Percentiles rank a stretch among this genome's conserved stretches.
Evolutionary conservation across 371 early-diverging fungal genomes (phyloP).

Genomic region (Syncephalastrum contaminatum): DNA sequence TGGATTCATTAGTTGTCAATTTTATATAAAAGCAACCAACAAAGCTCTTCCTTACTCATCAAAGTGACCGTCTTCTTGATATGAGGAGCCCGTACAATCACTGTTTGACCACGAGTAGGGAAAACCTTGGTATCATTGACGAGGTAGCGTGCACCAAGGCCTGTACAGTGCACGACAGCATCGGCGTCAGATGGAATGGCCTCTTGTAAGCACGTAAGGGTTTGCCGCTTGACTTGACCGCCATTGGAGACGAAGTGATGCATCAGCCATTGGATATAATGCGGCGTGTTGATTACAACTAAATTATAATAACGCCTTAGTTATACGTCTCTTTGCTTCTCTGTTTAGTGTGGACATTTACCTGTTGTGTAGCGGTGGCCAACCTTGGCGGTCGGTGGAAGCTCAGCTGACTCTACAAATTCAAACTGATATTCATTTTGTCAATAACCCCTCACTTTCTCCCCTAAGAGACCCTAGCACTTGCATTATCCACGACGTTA

Average conservation of each 20-base stretch:
- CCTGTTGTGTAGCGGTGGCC: slow-evolving; percentile 58
- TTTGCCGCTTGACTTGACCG: slow-evolving; percentile 43
- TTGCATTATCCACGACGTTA: slow-evolving; percentile 49
- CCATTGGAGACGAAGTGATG: slow-evolving; percentile 52
- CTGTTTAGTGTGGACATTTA: slow-evolving; percentile 13
- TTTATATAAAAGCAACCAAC: neutral
- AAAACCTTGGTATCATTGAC: slow-evolving; percentile 63
- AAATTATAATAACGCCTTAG: neutral
- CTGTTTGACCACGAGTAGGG: slow-evolving; percentile 77
- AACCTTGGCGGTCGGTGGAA: slow-evolving; percentile 46
- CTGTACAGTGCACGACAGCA: slow-evolving; percentile 78
- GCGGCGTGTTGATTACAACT: slow-evolving; percentile 58
- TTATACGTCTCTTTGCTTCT: too few species aligned
- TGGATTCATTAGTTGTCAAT: neutral
- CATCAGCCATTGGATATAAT: slow-evolving; percentile 66
- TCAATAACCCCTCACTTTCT: neutral
- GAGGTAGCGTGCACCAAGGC: slow-evolving; percentile 58
- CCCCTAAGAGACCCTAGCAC: neutral
- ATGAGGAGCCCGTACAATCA: slow-evolving; percentile 61
- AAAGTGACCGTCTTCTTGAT: slow-evolving; percentile 55
- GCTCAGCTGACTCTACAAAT: slow-evolving; percentile 30
- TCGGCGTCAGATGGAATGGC: slow-evolving; percentile 20
- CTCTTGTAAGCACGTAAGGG: slow-evolving; percentile 55
- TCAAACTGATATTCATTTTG: slow-evolving; percentile 26
- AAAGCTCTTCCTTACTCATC: slow-evolving; percentile 14